Conservation (phyloP, 164 flowering plant genomes). For the Cinnamomum micranthum region DNA sequence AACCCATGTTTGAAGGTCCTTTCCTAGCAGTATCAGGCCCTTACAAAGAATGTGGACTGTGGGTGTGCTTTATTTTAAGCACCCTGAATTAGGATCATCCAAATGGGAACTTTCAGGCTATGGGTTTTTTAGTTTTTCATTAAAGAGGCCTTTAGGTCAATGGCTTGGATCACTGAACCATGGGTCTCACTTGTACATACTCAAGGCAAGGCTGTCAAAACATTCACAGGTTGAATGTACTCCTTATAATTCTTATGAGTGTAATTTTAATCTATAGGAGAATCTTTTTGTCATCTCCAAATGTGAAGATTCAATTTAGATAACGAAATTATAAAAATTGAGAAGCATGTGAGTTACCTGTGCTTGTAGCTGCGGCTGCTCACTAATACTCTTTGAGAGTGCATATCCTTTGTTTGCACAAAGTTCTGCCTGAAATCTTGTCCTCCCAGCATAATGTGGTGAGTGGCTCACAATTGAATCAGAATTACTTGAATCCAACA, state of each 20-base stretch:
- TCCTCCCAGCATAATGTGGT: constrained; percentile 24
- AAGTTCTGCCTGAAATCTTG: constrained; percentile 23
- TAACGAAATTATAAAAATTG: neutral
- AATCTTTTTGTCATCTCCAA: neutral
- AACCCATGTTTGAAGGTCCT: too few species aligned
- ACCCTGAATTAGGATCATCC: too few species aligned
- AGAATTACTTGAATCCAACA: constrained; percentile 32
- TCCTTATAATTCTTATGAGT: neutral
- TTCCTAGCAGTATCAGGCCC: too few species aligned
- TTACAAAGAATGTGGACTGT: too few species aligned
- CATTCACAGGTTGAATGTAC: too few species aligned
- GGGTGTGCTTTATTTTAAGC: too few species aligned
- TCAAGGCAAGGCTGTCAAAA: neutral
- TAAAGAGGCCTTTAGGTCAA: too few species aligned
- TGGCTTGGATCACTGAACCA: neutral
- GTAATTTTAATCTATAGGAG: neutral
- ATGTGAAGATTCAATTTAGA: neutral
- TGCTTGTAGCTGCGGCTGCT: constrained; percentile 28
- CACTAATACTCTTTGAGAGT: constrained; percentile 22
- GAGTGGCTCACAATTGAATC: constrained; percentile 24
- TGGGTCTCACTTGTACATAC: neutral
- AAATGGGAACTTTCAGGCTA: too few species aligned
- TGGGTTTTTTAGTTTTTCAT: too few species aligned
- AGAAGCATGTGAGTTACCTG: constrained; percentile 37
- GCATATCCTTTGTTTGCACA: constrained; percentile 17